phyloP scores from a whole-genome alignment of 192 early-diverging fungal genomes.

The Rhizoclosmatium globosum region DNA sequence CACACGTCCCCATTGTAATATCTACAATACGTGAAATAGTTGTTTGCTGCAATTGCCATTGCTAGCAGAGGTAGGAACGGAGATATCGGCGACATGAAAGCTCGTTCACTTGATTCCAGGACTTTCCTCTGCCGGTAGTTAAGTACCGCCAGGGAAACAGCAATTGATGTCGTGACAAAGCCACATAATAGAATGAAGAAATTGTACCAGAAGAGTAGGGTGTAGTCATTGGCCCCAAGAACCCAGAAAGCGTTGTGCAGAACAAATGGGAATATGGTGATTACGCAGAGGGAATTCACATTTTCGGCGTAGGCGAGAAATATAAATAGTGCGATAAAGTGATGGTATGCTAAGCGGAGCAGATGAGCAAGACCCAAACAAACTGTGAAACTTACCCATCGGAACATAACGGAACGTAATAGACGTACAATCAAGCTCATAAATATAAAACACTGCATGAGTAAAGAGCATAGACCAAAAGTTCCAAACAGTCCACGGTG shows the following conservation, averaged over 20 bases:
- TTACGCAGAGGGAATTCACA: constrained; percentile 21
- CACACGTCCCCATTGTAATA: constrained; percentile 23
- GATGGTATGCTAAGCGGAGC: constrained; percentile 14
- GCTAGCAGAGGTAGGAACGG: background rate
- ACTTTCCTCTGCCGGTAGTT: background rate
- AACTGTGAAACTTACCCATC: constrained; percentile 21
- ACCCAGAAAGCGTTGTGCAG: constrained; percentile 33
- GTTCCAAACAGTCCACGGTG: constrained; percentile 27
- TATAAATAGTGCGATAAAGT: constrained; percentile 23
- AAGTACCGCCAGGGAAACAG: background rate
- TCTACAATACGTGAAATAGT: constrained; percentile 34
- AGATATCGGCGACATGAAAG: background rate
- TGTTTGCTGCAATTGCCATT: constrained; percentile 9
- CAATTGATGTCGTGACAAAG: background rate
- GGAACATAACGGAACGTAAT: constrained; percentile 27
- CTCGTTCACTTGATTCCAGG: background rate
- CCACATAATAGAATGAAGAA: constrained; percentile 12
- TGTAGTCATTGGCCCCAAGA: constrained; percentile 18
- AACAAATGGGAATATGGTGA: constrained; percentile 27
- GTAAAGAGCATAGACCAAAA: constrained; percentile 34
- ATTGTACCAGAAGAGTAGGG: constrained; percentile 27
- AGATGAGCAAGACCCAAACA: background rate
- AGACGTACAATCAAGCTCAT: constrained; percentile 28
- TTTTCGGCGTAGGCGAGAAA: constrained; percentile 26
- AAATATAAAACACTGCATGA: constrained; percentile 26